phyloP scores from a whole-genome alignment of 2,329 filamentous ascomycete genomes.

The Fusarium sororula region DNA sequence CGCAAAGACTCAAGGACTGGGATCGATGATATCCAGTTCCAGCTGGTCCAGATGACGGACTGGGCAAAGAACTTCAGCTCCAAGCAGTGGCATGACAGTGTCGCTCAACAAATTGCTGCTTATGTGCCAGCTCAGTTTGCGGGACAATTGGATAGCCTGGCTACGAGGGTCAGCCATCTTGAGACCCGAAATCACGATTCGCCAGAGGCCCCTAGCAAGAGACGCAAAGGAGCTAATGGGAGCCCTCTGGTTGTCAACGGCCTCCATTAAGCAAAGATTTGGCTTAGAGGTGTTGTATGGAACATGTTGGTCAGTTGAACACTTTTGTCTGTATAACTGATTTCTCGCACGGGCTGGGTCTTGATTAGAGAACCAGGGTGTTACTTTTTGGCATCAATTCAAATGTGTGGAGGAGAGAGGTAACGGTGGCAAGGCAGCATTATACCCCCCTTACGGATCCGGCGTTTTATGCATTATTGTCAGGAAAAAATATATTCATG shows the following conservation, averaged over 20 bases:
- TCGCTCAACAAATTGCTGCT: conserved; percentile 50
- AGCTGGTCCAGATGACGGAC: conserved; percentile 52
- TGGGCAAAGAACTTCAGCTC: conserved; percentile 62
- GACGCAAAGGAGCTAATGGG: conserved; percentile 36
- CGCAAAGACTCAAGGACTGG: conserved; percentile 38
- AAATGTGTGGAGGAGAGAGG: neutral
- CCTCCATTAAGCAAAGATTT: conserved; percentile 2
- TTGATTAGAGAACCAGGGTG: neutral
- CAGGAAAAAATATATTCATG: neutral
- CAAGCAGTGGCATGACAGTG: conserved; percentile 51
- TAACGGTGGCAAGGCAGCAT: conserved; percentile 12
- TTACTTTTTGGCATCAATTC: conserved; percentile 9
- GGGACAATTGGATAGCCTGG: conserved; percentile 32
- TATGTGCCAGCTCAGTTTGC: conserved; percentile 36
- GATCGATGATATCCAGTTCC: conserved; percentile 47
- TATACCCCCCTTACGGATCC: conserved; percentile 25
- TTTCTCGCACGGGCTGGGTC: neutral
- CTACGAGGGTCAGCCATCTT: conserved; percentile 29
- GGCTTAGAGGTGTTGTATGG: neutral
- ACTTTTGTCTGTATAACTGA: neutral
- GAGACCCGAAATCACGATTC: conserved; percentile 24
- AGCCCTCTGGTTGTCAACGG: conserved; percentile 18
- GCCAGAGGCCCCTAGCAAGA: conserved; percentile 29
- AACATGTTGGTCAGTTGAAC: neutral
- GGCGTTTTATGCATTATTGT: conserved; percentile 14